These are phyloP conservation scores for Cerioporus squamosus DNA, from an alignment of 1,284 basidiomycete species.

Conservation along the genomic window DNA sequence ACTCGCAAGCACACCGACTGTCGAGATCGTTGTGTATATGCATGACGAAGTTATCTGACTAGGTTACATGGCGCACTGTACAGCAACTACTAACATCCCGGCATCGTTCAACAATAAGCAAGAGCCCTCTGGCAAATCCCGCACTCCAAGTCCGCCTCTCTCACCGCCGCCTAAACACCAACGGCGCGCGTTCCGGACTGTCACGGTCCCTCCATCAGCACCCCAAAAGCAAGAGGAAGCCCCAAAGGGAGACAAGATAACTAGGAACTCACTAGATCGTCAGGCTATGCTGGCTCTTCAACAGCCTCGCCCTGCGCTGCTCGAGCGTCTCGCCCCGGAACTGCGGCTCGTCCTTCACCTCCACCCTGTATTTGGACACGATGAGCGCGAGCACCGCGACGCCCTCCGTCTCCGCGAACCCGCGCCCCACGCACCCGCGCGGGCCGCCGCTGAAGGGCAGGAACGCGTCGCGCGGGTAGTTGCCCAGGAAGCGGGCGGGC, in stretches of 20 bases:
- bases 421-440: slow-evolving; percentile 46
- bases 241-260: background rate
- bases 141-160: too few species aligned
- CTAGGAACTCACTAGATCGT: slow-evolving; percentile 17
- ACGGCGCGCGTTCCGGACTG: slow-evolving; percentile 19
- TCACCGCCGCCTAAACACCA: slow-evolving; percentile 3
- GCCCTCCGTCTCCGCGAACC: slow-evolving; percentile 39
- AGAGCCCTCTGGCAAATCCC: too few species aligned
- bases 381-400: slow-evolving; percentile 27
- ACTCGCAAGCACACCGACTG: too few species aligned
- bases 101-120: too few species aligned
- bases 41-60: too few species aligned
- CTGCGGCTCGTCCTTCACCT: slow-evolving; percentile 35
- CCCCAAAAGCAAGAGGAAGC: too few species aligned
- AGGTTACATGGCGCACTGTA: too few species aligned
- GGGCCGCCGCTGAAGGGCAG: slow-evolving; percentile 43
- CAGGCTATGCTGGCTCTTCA: slow-evolving; percentile 19
- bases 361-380: slow-evolving; percentile 26
- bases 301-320: slow-evolving; percentile 32
- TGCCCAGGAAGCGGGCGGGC: slow-evolving; percentile 45
- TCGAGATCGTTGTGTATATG: too few species aligned
- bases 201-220: background rate
- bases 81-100: too few species aligned
- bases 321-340: slow-evolving; percentile 36
- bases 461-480: slow-evolving; percentile 45